These are phyloP conservation scores for Calonectria honghensis DNA, from an alignment of 2,329 filamentous ascomycete genomes.

Conservation along the genomic window DNA sequence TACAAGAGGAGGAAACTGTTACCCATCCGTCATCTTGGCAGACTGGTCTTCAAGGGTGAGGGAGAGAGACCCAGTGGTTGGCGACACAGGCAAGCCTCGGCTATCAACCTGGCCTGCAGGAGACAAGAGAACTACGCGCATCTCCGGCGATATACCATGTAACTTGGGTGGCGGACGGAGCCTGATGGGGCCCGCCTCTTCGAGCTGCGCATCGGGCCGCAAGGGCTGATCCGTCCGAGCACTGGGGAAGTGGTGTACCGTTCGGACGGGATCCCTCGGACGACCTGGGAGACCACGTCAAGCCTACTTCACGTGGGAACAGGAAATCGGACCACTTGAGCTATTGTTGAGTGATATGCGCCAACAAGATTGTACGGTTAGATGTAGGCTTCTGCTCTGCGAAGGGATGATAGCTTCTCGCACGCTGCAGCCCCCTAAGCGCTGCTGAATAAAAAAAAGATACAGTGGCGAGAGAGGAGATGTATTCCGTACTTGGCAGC, in stretches of 20 bases:
- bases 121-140: conserved; percentile 28
- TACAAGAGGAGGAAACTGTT: neutral
- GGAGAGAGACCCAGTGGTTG: neutral
- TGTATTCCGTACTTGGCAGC: conserved; percentile 1
- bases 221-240: conserved; percentile 54
- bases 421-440: neutral
- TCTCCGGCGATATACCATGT: conserved; percentile 39
- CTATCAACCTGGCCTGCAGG: conserved; percentile 16
- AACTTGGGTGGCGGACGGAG: conserved; percentile 46
- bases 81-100: neutral
- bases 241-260: conserved; percentile 45
- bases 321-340: conserved; percentile 37
- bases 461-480: neutral
- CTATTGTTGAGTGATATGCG: conserved; percentile 14
- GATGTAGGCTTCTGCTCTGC: conserved; percentile 9
- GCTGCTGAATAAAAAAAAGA: conserved; percentile 4
- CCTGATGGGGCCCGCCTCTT: conserved; percentile 51
- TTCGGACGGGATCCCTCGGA: conserved; percentile 48
- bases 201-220: conserved; percentile 55
- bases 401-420: neutral
- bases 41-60: neutral
- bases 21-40: conserved; percentile 14
- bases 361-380: conserved; percentile 9
- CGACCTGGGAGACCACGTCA: conserved; percentile 54
- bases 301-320: conserved; percentile 53